phyloP scores from a whole-genome alignment of 768 basidiomycete genomes.

The Gloeophyllum trabeum region DNA sequence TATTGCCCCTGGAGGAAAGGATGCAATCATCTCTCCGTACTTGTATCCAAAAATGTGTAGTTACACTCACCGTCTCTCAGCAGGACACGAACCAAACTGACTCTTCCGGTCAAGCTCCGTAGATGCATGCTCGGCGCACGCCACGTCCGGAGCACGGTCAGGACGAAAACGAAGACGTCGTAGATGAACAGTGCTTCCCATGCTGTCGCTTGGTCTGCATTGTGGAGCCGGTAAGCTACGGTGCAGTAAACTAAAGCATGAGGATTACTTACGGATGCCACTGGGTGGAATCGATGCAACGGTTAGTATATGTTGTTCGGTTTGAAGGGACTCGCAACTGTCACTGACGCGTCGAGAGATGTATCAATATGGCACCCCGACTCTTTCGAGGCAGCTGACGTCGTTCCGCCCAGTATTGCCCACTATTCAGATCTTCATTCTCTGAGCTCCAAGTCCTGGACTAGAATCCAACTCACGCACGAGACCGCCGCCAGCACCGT shows the following conservation, averaged over 20 bases:
- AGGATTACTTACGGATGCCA: slow-evolving; percentile 10
- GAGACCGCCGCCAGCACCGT: slow-evolving; percentile 18
- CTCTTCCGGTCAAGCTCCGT: slow-evolving; percentile 10
- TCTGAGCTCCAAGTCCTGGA: too few species aligned
- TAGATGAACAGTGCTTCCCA: slow-evolving; percentile 43
- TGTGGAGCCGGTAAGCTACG: background rate
- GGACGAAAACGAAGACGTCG: slow-evolving; percentile 32
- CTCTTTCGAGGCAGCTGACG: too few species aligned
- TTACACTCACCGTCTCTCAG: slow-evolving; percentile 35
- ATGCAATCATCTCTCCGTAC: too few species aligned
- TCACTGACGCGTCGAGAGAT: too few species aligned
- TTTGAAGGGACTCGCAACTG: too few species aligned
- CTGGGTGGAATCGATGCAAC: slow-evolving; percentile 7
- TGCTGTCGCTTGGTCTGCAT: slow-evolving; percentile 18
- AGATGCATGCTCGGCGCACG: slow-evolving; percentile 19
- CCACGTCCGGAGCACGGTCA: slow-evolving; percentile 37
- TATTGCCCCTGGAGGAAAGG: slow-evolving; percentile 29
- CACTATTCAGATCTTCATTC: too few species aligned
- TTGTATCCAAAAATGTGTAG: background rate
- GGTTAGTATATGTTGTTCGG: too few species aligned
- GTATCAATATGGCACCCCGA: too few species aligned
- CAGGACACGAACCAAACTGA: slow-evolving; percentile 27
- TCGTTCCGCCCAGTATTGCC: too few species aligned
- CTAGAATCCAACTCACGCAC: slow-evolving; percentile 31
- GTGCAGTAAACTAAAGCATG: slow-evolving; percentile 1